phyloP scores from a whole-genome alignment of 169 alveolate species.

The Cryptosporidium ryanae region DNA sequence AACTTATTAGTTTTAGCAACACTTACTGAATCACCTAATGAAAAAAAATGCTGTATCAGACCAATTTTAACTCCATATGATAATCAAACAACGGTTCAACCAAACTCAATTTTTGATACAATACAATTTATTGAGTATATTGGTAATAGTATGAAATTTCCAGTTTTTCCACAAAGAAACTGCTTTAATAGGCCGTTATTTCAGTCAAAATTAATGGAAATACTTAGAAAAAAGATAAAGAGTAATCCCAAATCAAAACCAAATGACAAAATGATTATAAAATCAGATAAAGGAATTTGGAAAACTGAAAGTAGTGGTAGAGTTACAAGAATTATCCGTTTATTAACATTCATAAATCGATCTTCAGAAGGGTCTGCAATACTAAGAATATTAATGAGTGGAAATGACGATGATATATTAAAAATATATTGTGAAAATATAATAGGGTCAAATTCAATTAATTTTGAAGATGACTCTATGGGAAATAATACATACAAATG shows the following conservation, averaged over 20 bases:
- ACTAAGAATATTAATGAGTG: conserved; percentile 63
- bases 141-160: conserved; percentile 70
- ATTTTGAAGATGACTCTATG: conserved; percentile 6
- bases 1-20: conserved; percentile 36
- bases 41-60: conserved; percentile 64
- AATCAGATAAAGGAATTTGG: conserved; percentile 66
- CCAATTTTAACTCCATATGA: conserved; percentile 53
- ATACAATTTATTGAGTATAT: conserved; percentile 45
- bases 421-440: conserved; percentile 43
- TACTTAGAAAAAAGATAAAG: conserved; percentile 32
- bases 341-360: conserved; percentile 44
- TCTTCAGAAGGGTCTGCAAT: conserved; percentile 62
- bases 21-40: conserved; percentile 32
- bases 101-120: conserved; percentile 67
- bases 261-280: conserved; percentile 14
- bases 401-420: conserved; percentile 49
- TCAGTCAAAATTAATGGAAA: conserved; percentile 48
- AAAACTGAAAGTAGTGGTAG: conserved; percentile 68
- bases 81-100: conserved; percentile 49
- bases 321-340: conserved; percentile 57
- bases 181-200: conserved; percentile 45
- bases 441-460: conserved; percentile 34
- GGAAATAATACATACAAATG: conserved; percentile 30
- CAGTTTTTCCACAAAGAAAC: conserved; percentile 63
- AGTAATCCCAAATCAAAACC: background rate